These are phyloP conservation scores for Plasmodium reichenowi DNA, from an alignment of 169 alveolate species.

Conservation along the genomic window DNA sequence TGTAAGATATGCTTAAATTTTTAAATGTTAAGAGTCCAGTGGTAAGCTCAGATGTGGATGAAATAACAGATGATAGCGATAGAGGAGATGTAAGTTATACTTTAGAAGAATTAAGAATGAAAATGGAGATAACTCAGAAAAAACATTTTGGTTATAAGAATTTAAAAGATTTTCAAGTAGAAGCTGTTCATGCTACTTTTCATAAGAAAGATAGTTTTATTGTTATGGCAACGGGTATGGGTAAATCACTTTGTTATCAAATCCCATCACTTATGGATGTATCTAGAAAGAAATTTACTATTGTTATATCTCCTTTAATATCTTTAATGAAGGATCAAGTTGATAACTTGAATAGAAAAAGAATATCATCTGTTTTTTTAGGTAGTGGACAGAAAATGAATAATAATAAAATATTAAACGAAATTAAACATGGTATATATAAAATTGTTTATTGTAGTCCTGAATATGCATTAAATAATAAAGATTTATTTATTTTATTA, in stretches of 20 bases:
- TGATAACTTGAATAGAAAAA: slow-evolving; percentile 86
- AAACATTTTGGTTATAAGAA: slow-evolving; percentile 66
- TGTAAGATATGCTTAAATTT: slow-evolving; percentile 25
- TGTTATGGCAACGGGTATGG: slow-evolving; percentile 99
- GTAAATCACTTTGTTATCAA: slow-evolving; percentile 95
- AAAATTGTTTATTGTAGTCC: slow-evolving; percentile 65
- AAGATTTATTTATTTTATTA: slow-evolving; percentile 11
- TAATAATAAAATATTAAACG: slow-evolving; percentile 24
- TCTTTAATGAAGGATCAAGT: slow-evolving; percentile 95
- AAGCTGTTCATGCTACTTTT: slow-evolving; percentile 94
- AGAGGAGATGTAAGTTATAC: background rate
- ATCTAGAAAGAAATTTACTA: slow-evolving; percentile 88
- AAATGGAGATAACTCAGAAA: slow-evolving; percentile 66
- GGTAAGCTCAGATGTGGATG: slow-evolving; percentile 21
- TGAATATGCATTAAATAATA: slow-evolving; percentile 67
- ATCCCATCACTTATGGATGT: slow-evolving; percentile 92
- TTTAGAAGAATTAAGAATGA: slow-evolving; percentile 43
- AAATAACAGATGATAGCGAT: slow-evolving; percentile 3
- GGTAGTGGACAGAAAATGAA: slow-evolving; percentile 77
- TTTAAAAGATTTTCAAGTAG: slow-evolving; percentile 86
- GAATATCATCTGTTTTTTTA: slow-evolving; percentile 79
- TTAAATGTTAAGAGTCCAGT: background rate
- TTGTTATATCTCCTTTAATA: slow-evolving; percentile 94
- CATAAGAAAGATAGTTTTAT: slow-evolving; percentile 93
- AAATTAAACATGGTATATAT: slow-evolving; percentile 45